Evolutionary conservation across 176 grass and related monocot genomes (phyloP).

Genomic region (Musa itinerans): DNA sequence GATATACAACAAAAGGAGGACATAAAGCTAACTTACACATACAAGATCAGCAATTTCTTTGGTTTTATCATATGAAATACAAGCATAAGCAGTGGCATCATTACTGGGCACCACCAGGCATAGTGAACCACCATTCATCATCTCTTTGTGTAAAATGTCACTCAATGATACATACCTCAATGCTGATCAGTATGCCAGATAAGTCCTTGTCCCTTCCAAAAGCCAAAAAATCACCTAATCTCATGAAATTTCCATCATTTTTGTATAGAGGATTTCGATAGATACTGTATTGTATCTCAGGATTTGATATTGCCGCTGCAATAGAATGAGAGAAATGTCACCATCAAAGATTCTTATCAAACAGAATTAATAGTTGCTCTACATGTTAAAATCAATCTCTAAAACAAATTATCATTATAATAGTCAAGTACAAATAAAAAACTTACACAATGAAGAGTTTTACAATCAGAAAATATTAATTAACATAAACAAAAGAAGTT

Average conservation of each 20-base stretch:
- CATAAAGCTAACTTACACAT: no score
- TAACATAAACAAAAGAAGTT: no score
- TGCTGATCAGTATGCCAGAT: conserved; percentile 62
- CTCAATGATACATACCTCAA: conserved; percentile 52
- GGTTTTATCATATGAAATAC: no score
- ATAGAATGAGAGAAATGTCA: not conserved
- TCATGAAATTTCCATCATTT: conserved; percentile 70
- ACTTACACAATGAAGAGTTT: no score
- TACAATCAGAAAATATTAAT: no score
- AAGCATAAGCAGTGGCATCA: no score
- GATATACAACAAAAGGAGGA: no score
- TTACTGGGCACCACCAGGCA: no score
- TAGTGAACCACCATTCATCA: no score
- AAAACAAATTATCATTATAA: not conserved
- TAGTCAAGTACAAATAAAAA: no score
- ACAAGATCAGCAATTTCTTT: no score
- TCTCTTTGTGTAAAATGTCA: not conserved
- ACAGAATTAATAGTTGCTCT: not conserved
- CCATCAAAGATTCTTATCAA: conserved; percentile 8
- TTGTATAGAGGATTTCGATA: conserved; percentile 66
- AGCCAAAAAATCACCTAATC: conserved; percentile 62
- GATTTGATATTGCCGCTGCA: conserved; percentile 66
- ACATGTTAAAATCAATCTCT: not conserved
- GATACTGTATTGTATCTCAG: conserved; percentile 19
- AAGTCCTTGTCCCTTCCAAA: conserved; percentile 71